These are phyloP conservation scores for Ascomycota sp. DNA, from an alignment of 2,329 filamentous ascomycete genomes.

Conservation along the genomic window DNA sequence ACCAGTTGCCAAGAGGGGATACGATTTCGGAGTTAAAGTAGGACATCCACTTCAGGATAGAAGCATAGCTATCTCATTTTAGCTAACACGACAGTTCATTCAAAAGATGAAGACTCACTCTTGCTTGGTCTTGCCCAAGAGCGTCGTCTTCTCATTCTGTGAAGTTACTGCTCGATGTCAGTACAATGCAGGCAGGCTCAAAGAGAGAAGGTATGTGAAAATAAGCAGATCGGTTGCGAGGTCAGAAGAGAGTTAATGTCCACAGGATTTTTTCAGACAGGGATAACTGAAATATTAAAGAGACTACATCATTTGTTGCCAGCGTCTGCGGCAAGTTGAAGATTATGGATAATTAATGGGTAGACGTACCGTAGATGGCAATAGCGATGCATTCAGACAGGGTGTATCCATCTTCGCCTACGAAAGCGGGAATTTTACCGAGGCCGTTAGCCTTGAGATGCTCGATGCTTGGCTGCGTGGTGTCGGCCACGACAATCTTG, in stretches of 20 bases:
- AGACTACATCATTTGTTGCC: conserved; percentile 51
- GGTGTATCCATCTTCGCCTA: conserved; percentile 76
- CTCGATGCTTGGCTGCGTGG: conserved; percentile 45
- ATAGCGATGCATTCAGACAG: conserved; percentile 86
- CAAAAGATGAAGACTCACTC: conserved; percentile 39
- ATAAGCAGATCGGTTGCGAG: conserved; percentile 3
- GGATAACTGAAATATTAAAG: conserved; percentile 77
- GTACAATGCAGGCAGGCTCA: conserved; percentile 3
- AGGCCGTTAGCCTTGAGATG: conserved; percentile 75
- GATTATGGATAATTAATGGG: no score
- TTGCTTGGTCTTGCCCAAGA: conserved; percentile 99
- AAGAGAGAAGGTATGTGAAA: neutral
- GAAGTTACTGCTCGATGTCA: conserved; percentile 56
- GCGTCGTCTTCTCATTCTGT: conserved; percentile 99
- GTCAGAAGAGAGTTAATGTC: conserved; percentile 79
- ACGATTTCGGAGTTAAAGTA: conserved; percentile 85
- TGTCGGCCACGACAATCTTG: conserved; percentile 57
- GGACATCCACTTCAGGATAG: conserved; percentile 96
- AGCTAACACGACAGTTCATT: no score
- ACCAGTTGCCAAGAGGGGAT: conserved; percentile 54
- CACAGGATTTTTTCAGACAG: conserved; percentile 90
- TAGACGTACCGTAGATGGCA: conserved; percentile 80
- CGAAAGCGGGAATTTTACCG: conserved; percentile 81
- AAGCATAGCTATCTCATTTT: conserved; percentile 46
- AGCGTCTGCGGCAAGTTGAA: neutral